A percentile compares a stretch with the other conserved stretches of the same genome.
These are phyloP conservation scores for Saccharomycopsis sp. DNA, from an alignment of 805 yeast genomes.

Conservation along the genomic window DNA sequence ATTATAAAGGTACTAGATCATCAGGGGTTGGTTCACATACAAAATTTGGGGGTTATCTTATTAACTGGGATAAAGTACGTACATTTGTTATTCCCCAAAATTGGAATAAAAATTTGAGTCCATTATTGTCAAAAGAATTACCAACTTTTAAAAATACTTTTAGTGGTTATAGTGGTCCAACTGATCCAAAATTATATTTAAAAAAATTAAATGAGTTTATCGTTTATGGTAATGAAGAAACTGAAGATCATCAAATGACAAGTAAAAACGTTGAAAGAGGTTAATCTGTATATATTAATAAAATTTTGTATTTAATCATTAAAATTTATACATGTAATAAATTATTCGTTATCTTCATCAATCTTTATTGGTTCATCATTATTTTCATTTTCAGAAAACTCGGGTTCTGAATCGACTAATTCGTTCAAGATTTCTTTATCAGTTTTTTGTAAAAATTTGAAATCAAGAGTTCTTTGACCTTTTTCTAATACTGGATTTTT, in stretches of 20 bases:
- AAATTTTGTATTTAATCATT: no score
- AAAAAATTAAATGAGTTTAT: conserved; percentile 67
- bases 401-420: conserved; percentile 21
- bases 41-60: conserved; percentile 58
- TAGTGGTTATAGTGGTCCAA: conserved; percentile 63
- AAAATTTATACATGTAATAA: no score
- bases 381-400: conserved; percentile 19
- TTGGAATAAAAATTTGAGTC: conserved; percentile 41
- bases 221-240: conserved; percentile 52
- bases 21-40: conserved; percentile 84
- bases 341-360: not conserved
- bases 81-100: conserved; percentile 57
- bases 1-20: conserved; percentile 94
- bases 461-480: conserved; percentile 33
- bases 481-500: no score
- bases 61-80: conserved; percentile 79
- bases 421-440: conserved; percentile 12
- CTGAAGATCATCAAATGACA: conserved; percentile 22
- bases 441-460: conserved; percentile 18
- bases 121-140: conserved; percentile 66
- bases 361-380: conserved; percentile 1
- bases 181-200: conserved; percentile 64
- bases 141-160: conserved; percentile 62
- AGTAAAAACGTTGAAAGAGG: conserved; percentile 25
- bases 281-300: no score